These are phyloP conservation scores for Penicillium canescens DNA, from an alignment of 495 filamentous ascomycete species.

Conservation along the genomic window DNA sequence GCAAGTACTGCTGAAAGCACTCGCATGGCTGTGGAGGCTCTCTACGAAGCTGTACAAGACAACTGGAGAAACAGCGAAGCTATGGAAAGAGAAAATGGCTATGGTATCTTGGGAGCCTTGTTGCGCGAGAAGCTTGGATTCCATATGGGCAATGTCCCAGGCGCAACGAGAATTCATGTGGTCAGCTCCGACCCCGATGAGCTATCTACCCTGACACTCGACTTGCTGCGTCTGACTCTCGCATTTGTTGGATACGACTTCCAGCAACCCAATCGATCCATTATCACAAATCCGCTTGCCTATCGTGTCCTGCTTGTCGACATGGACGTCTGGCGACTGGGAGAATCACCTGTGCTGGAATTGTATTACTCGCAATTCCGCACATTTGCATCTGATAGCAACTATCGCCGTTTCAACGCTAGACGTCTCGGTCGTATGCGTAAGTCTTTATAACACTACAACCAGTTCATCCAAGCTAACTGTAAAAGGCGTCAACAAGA, in stretches of 20 bases:
- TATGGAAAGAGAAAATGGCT: slow-evolving; percentile 95
- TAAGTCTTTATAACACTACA: slow-evolving; percentile 47
- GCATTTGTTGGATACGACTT: slow-evolving; percentile 85
- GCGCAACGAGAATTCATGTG: slow-evolving; percentile 35
- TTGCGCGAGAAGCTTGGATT: slow-evolving; percentile 72
- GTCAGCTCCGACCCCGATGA: slow-evolving; percentile 43
- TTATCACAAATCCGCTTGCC: slow-evolving; percentile 93
- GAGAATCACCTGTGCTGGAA: slow-evolving; percentile 69
- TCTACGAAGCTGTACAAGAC: slow-evolving; percentile 79
- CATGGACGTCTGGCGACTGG: slow-evolving; percentile 85
- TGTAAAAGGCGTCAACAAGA: slow-evolving; percentile 77
- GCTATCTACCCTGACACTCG: slow-evolving; percentile 62
- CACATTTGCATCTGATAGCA: slow-evolving; percentile 78
- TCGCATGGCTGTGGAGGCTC: slow-evolving; percentile 75
- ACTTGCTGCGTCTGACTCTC: slow-evolving; percentile 74
- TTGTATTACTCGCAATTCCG: slow-evolving; percentile 92
- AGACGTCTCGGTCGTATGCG: slow-evolving; percentile 85
- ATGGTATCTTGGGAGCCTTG: slow-evolving; percentile 78
- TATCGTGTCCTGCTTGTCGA: slow-evolving; percentile 91
- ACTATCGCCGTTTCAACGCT: slow-evolving; percentile 87
- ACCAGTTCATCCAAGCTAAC: slow-evolving; percentile 18
- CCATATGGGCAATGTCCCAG: slow-evolving; percentile 23
- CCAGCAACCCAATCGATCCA: slow-evolving; percentile 73
- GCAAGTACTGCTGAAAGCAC: slow-evolving; percentile 67
- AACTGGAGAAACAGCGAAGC: slow-evolving; percentile 98